phyloP scores from a whole-genome alignment of 2,329 filamentous ascomycete species.

The Tolypocladium endophyticum region DNA sequence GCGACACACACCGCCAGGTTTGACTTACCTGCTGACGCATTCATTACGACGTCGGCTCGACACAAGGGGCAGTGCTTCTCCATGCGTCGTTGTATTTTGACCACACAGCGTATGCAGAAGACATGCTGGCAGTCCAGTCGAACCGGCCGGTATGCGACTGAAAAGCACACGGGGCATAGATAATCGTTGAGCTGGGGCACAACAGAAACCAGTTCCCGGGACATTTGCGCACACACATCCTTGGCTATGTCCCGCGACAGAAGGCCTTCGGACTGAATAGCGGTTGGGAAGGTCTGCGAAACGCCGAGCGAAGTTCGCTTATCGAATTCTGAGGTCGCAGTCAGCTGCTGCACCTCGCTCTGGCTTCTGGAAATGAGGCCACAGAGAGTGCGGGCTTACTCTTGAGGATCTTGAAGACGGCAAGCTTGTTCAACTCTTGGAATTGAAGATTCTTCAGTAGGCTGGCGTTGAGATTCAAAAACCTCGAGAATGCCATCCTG shows the following conservation, averaged over 20 bases:
- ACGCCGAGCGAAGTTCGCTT: conserved; percentile 70
- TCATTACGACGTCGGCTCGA: conserved; percentile 58
- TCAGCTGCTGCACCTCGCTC: background rate
- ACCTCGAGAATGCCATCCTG: conserved; percentile 51
- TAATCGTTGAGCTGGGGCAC: conserved; percentile 82
- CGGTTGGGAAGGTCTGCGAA: conserved; percentile 48
- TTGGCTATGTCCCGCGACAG: conserved; percentile 60
- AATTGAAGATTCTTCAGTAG: conserved; percentile 76
- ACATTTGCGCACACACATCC: conserved; percentile 65
- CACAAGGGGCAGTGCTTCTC: conserved; percentile 68
- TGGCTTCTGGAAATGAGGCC: background rate
- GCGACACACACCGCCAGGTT: background rate
- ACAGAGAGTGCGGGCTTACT: conserved; percentile 37
- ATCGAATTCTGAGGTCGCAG: conserved; percentile 57
- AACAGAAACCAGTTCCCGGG: conserved; percentile 57
- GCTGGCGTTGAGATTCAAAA: conserved; percentile 61
- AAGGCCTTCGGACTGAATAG: conserved; percentile 48
- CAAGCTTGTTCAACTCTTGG: conserved; percentile 71
- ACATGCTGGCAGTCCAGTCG: conserved; percentile 63
- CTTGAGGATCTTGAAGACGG: conserved; percentile 76
- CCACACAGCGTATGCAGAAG: conserved; percentile 76
- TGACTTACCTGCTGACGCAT: conserved; percentile 52
- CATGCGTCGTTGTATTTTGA: conserved; percentile 63
- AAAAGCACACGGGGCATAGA: conserved; percentile 69
- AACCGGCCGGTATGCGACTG: conserved; percentile 74